Conservation (phyloP, 176 grass and related monocot species). For the Themeda triandra region DNA sequence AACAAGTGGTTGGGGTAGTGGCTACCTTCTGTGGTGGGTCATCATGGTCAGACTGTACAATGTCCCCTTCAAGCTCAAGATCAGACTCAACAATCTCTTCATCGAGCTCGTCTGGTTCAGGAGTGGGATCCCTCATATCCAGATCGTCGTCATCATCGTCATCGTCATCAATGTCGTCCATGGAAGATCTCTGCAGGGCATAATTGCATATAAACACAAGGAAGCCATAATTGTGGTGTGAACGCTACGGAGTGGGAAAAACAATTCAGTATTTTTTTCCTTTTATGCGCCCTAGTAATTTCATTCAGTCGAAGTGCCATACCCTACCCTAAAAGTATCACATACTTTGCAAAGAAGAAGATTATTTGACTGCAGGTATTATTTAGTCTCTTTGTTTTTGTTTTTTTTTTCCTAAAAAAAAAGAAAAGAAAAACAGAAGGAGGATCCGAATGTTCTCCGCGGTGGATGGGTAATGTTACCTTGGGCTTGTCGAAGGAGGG, state of each 20-base stretch:
- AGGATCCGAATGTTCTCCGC: neutral
- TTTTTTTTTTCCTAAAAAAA: too few relatives aligned
- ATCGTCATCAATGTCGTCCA: conserved; percentile 64
- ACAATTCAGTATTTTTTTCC: neutral
- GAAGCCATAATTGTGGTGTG: neutral
- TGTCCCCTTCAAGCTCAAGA: conserved; percentile 81
- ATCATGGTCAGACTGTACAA: conserved; percentile 81
- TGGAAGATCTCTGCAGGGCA: conserved; percentile 41
- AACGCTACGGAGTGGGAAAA: neutral
- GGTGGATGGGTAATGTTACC: conserved; percentile 2
- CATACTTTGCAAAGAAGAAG: neutral
- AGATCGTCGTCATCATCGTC: conserved; percentile 37
- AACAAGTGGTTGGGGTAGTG: neutral
- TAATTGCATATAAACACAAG: neutral
- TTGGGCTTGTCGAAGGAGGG: conserved; percentile 24
- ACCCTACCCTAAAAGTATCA: too few relatives aligned
- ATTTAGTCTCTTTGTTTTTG: neutral
- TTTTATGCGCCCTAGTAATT: neutral
- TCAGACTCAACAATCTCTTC: conserved; percentile 93
- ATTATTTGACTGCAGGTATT: neutral
- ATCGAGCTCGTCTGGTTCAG: conserved; percentile 84
- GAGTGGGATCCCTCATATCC: conserved; percentile 46
- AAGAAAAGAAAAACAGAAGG: neutral
- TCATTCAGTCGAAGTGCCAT: neutral
- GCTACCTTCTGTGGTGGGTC: conserved; percentile 81